A percentile compares a stretch with the other conserved stretches of the same genome.
Conservation (phyloP, 345 rosid genomes). For the Moringa oleifera region DNA sequence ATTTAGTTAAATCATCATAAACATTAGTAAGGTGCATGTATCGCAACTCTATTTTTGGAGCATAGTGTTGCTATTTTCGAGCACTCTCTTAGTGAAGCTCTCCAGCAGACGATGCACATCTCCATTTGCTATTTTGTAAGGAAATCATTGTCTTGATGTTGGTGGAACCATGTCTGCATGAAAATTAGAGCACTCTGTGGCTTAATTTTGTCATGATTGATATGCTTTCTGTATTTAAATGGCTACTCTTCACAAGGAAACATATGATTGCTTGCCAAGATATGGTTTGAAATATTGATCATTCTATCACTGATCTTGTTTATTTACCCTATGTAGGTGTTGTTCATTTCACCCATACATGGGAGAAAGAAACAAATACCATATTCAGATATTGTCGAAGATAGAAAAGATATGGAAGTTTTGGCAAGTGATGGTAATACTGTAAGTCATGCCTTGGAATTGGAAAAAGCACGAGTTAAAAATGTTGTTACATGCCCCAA, state of each 20-base stretch:
- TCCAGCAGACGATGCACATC: too few species aligned
- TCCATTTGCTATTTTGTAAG: too few species aligned
- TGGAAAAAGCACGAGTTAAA: slow-evolving; percentile 37
- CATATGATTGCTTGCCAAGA: slow-evolving; percentile 1
- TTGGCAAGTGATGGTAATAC: slow-evolving; percentile 26
- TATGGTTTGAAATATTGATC: slow-evolving; percentile 11
- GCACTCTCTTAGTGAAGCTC: too few species aligned
- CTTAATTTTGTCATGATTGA: neutral
- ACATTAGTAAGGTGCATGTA: too few species aligned
- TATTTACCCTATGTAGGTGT: slow-evolving; percentile 32
- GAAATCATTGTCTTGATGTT: too few species aligned
- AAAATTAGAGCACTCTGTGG: neutral
- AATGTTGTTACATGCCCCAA: slow-evolving; percentile 49
- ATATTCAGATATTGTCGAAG: slow-evolving; percentile 31
- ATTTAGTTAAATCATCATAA: too few species aligned
- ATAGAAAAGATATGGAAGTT: slow-evolving; percentile 26
- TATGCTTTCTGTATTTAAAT: neutral
- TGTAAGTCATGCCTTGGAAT: slow-evolving; percentile 35
- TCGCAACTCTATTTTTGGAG: too few species aligned
- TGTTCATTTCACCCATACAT: slow-evolving; percentile 78
- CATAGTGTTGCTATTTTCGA: too few species aligned
- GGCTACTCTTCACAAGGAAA: neutral
- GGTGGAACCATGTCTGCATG: neutral
- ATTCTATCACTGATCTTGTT: slow-evolving; percentile 9
- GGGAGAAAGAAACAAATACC: slow-evolving; percentile 43